Conservation (phyloP, 345 rosid species). For the Bruguiera sexangula region DNA sequence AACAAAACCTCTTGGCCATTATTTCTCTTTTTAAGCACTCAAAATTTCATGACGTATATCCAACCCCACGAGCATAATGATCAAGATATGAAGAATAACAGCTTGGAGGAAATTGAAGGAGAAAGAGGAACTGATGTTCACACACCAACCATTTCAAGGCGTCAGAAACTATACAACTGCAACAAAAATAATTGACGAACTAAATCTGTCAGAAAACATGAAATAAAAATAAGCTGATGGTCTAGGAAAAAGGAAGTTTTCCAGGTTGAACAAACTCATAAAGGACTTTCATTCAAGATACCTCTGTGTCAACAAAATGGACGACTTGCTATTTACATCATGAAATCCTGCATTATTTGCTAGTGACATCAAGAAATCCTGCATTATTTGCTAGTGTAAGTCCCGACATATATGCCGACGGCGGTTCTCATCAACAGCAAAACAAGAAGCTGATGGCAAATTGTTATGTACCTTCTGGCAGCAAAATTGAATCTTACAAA, state of each 20-base stretch:
- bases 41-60: constrained; percentile 11
- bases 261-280: neutral
- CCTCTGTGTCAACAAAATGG: constrained; percentile 30
- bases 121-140: too few species aligned
- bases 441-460: constrained; percentile 1
- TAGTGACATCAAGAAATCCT: constrained; percentile 32
- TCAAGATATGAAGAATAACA: neutral
- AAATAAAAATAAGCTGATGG: neutral
- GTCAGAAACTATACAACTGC: constrained; percentile 52
- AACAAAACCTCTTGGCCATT: constrained; percentile 11
- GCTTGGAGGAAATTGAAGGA: too few species aligned
- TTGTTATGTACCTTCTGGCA: constrained; percentile 17
- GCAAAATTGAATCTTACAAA: constrained; percentile 1
- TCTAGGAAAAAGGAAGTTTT: neutral
- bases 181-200: constrained; percentile 4
- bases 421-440: neutral
- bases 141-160: neutral
- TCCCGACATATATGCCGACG: neutral
- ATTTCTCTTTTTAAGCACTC: neutral
- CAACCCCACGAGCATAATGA: neutral
- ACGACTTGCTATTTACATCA: constrained; percentile 30
- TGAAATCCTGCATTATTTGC: constrained; percentile 30
- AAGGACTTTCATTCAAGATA: constrained; percentile 6
- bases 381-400: constrained; percentile 26
- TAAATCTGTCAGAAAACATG: constrained; percentile 9